phyloP scores from a whole-genome alignment of 768 basidiomycete species.

The Boletus subcaerulescens region DNA sequence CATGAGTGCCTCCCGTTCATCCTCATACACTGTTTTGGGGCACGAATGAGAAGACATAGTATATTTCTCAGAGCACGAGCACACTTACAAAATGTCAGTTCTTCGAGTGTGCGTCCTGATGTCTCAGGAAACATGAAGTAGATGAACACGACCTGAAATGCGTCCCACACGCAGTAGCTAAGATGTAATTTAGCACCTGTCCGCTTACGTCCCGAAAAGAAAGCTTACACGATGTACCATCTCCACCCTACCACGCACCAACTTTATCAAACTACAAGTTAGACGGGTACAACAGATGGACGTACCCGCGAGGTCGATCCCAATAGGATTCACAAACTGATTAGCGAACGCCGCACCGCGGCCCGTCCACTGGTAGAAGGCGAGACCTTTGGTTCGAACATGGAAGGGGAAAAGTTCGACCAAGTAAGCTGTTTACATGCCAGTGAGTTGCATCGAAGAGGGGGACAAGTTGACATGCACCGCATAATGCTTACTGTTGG shows the following conservation, averaged over 20 bases:
- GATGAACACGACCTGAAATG: conserved; percentile 15
- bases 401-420: conserved; percentile 67
- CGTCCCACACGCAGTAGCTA: conserved; percentile 18
- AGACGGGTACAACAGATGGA: background rate
- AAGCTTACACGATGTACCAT: conserved; percentile 15
- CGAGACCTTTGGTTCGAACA: conserved; percentile 56
- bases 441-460: background rate
- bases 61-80: background rate
- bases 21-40: background rate
- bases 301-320: conserved; percentile 8
- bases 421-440: conserved; percentile 19
- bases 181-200: background rate
- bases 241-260: conserved; percentile 8
- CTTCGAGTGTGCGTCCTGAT: conserved; percentile 17
- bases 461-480: too few species aligned
- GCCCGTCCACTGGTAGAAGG: conserved; percentile 58
- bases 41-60: background rate
- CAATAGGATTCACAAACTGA: conserved; percentile 19
- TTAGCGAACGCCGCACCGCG: conserved; percentile 29
- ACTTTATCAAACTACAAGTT: background rate
- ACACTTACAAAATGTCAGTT: conserved; percentile 17
- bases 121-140: conserved; percentile 22
- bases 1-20: background rate
- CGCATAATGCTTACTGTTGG: conserved; percentile 1
- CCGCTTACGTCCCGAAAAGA: accelerated